Percentiles rank a stretch among this genome's conserved stretches.
Evolutionary conservation across 176 grass and related monocot genomes (phyloP).

Genomic region (Puccinellia tenuiflora): DNA sequence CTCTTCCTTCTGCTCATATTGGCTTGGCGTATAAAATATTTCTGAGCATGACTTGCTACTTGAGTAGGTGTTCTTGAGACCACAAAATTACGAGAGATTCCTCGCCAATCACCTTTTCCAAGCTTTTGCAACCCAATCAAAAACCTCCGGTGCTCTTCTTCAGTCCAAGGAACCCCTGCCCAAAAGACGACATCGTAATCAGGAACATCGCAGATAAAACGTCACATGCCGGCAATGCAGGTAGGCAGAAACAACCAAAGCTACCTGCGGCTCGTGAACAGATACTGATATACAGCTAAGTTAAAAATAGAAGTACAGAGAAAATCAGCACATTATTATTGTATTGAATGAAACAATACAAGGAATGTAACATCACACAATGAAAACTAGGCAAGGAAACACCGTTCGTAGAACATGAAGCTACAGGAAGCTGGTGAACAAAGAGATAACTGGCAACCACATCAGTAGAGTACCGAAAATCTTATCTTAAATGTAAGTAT

Average conservation of each 20-base stretch:
- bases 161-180: slow-evolving; percentile 93
- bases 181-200: slow-evolving; percentile 10
- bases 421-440: neutral
- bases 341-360: neutral
- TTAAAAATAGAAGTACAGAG: neutral
- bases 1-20: slow-evolving; percentile 95
- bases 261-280: neutral
- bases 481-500: neutral
- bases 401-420: neutral
- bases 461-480: neutral
- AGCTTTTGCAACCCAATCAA: slow-evolving; percentile 92
- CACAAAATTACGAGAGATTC: slow-evolving; percentile 97
- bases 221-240: neutral
- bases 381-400: neutral
- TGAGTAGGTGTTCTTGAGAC: slow-evolving; percentile 96
- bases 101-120: slow-evolving; percentile 97
- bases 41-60: slow-evolving; percentile 97
- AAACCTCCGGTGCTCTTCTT: slow-evolving; percentile 99
- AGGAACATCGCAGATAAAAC: slow-evolving; percentile 18
- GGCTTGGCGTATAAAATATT: slow-evolving; percentile 95
- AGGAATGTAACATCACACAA: neutral
- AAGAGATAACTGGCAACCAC: neutral
- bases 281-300: neutral
- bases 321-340: neutral
- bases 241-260: neutral